Base-by-base conservation (phyloP, 2,329 filamentous ascomycete genomes). In the Periglandula ipomoeae region DNA sequence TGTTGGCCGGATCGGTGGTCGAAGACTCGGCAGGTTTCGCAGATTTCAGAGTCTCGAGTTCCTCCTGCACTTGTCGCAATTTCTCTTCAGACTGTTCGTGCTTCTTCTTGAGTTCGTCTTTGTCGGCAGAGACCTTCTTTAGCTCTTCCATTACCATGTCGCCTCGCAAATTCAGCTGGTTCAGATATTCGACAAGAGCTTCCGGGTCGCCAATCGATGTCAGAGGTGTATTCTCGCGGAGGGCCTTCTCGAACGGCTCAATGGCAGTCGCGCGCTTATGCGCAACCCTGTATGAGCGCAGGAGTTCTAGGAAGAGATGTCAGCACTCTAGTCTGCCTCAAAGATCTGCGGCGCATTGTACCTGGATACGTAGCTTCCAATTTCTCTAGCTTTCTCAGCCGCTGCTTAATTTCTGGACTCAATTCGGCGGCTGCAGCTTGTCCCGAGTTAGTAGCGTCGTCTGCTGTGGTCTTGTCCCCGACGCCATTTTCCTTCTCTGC, bases 81-180 rank as follows among this genome's bases (percentile, higher is more conserved):
- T 78, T 77, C 60, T 83, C 79, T 54, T 89, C 79, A 0, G 77
- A 72, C 44, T 84, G 79, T n/a, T 85, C 80, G 2, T 82, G 70
- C 63, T 87, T 89, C 66, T 84, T 86, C 64, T 89, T 91, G 52
- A 86, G 74, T 15, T 82, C 79, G 52, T 95, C 88, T 51, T 86
- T 84, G 61, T 97, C 90, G 3, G 78, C 77, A 0, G 89, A 85
- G 0, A 97, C 82, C 11, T 89, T 78, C 69, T 94, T 96, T 49
- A 96, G 73, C 66, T 98, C 93, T 41, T 95, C 86, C 79, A 94
- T 84, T 3, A 95, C 83, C 87, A 98, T 94, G 59, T 95, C 88
- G 38, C 84, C 84, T 61, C 94, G 91, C 47, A 90, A 67, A 52
- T 84, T 91, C 37, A 95, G 69, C 65, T 96, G 89, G 57, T 85